These are phyloP conservation scores for Zelonia costaricensis DNA, from an alignment of 208 protist species.

Conservation along the genomic window DNA sequence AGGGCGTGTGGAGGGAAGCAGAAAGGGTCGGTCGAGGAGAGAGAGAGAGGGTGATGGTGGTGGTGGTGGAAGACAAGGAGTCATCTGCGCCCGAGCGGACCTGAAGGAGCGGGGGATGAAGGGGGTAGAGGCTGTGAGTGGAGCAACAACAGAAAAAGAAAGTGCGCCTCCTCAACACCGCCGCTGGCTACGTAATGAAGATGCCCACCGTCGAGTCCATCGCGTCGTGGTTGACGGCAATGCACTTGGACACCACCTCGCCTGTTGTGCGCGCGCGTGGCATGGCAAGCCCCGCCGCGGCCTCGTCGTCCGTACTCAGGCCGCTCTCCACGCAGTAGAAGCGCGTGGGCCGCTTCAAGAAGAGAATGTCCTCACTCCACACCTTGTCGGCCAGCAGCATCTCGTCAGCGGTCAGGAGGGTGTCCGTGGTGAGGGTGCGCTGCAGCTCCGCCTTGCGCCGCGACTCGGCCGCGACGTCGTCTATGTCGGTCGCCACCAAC, in stretches of 20 bases:
- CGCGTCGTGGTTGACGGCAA: constrained; percentile 12
- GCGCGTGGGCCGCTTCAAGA: constrained; percentile 73
- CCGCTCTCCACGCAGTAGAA: constrained; percentile 68
- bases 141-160: too few species aligned
- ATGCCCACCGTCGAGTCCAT: constrained; percentile 20
- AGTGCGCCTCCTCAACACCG: too few species aligned
- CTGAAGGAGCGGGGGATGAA: too few species aligned
- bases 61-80: too few species aligned
- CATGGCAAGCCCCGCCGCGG: constrained; percentile 20
- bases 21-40: too few species aligned
- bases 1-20: too few species aligned
- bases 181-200: constrained; percentile 38
- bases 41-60: too few species aligned
- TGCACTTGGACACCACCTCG: constrained; percentile 24
- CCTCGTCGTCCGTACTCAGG: constrained; percentile 45
- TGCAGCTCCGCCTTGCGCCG: constrained; percentile 7
- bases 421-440: constrained; percentile 20
- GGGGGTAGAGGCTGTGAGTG: too few species aligned
- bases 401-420: constrained; percentile 41
- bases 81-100: too few species aligned
- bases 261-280: constrained; percentile 12
- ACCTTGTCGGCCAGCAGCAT: constrained; percentile 68
- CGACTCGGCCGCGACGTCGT: constrained; percentile 12
- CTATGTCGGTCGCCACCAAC: not conserved
- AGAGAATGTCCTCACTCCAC: constrained; percentile 66